Base-by-base conservation (phyloP, 768 basidiomycete genomes). In the Favolaschia claudopus region DNA sequence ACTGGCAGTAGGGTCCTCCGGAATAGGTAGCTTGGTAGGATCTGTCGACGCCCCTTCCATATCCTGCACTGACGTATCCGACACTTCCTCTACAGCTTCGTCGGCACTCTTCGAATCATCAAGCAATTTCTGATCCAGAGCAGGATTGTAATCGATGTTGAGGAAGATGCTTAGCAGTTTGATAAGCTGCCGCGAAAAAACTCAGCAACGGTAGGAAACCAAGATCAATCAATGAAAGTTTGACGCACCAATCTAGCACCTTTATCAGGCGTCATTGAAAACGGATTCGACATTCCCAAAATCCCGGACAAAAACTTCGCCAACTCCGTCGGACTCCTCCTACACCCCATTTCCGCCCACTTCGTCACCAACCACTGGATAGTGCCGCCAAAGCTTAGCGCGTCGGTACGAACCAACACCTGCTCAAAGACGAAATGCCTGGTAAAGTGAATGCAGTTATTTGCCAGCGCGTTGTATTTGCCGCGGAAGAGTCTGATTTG, bases 361-460 rank as follows among this genome's bases (percentile, higher is more conserved):
- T 62, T 62, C 33, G 20, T 17, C 43, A 62, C 61, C 8, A 62
- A 8, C 61, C 61, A 62, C 37, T 62, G 49, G 24, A 62, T 45
- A 29, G 58, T 62, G 8, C 32, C 19, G n/a, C 29, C 20, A 20
- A 62, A 31, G 33, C 46, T 34, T 44, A 62, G 25, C 27, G 47
- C 61, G 33, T 46, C 48, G 32, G 19, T 42, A 19, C 61, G 32
- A 14, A 33, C 32, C 40, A 62, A 42, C 14, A 64, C 5, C 37
- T 64, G 62, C 15, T 60, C 57, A 33, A 64, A 55, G 24, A 64
- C 51, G 53, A 55, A 64, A 44, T 60, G 62, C 40, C 47, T 37
- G 14, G 62, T 64, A 31, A 64, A 64, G 52, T 64, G 62, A 33
- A 64, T 64, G 51, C 62, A 64, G 47, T 64, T 64, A 36, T 64